phyloP scores from a whole-genome alignment of 352 stramenopile species.

The Phytophthora kernoviae region DNA sequence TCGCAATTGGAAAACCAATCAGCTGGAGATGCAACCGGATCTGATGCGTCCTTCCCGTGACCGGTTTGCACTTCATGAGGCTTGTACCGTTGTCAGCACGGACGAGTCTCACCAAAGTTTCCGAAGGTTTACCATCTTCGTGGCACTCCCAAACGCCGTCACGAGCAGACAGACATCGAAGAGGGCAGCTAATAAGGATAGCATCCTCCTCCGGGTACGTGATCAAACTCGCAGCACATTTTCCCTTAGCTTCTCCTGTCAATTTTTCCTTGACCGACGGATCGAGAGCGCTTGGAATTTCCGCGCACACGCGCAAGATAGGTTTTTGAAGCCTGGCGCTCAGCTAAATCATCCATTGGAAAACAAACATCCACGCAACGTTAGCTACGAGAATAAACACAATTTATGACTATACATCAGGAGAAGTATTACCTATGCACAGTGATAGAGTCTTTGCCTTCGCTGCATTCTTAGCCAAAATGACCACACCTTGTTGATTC shows the following conservation, averaged over 20 bases:
- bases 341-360: constrained; percentile 38
- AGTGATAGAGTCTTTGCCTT: constrained; percentile 78
- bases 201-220: constrained; percentile 52
- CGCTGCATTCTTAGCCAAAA: constrained; percentile 78
- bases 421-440: constrained; percentile 62
- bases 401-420: neutral
- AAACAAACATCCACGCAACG: neutral
- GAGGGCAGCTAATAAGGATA: constrained; percentile 83
- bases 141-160: constrained; percentile 87
- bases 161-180: constrained; percentile 81
- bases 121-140: constrained; percentile 76
- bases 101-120: constrained; percentile 76
- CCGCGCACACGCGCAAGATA: constrained; percentile 95
- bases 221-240: constrained; percentile 53
- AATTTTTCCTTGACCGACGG: constrained; percentile 43
- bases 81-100: constrained; percentile 70
- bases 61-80: constrained; percentile 92
- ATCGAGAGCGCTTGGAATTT: constrained; percentile 72
- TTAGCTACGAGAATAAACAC: neutral
- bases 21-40: constrained; percentile 97
- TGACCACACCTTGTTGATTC: constrained; percentile 57
- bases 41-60: constrained; percentile 97
- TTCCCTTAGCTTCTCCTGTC: constrained; percentile 38
- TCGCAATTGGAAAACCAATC: constrained; percentile 94
- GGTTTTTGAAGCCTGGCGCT: constrained; percentile 91